These are phyloP conservation scores for Metrosideros polymorpha DNA, from an alignment of 441 rosid genomes.

Conservation along the genomic window DNA sequence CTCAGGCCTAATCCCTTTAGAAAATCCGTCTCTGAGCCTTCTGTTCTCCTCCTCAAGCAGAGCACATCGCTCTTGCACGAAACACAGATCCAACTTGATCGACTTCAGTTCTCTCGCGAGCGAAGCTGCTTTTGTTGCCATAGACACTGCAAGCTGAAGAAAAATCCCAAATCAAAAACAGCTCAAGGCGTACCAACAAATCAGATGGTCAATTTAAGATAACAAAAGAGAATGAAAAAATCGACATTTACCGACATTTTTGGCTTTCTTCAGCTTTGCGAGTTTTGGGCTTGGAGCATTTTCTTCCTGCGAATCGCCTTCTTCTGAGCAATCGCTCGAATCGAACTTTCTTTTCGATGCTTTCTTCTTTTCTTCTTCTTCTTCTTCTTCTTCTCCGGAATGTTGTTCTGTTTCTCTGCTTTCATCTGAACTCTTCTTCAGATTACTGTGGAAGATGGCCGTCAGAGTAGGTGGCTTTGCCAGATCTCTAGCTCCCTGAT, in stretches of 20 bases:
- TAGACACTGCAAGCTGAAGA: constrained; percentile 57
- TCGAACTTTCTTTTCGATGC: constrained; percentile 58
- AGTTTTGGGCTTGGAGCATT: constrained; percentile 25
- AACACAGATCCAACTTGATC: constrained; percentile 55
- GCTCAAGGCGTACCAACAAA: background rate
- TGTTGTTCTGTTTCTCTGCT: constrained; percentile 8
- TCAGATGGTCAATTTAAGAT: background rate
- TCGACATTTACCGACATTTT: constrained; percentile 34
- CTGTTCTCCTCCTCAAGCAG: constrained; percentile 82
- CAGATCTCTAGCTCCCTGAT: constrained; percentile 70
- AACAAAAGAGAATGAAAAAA: background rate
- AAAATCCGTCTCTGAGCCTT: constrained; percentile 70
- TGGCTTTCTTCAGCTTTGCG: constrained; percentile 49
- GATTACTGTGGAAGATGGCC: constrained; percentile 46
- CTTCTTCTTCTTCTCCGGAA: constrained; percentile 9
- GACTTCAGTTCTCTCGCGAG: constrained; percentile 72
- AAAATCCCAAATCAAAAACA: background rate
- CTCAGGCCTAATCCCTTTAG: constrained; percentile 60
- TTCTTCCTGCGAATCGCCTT: constrained; percentile 21
- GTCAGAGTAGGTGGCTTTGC: constrained; percentile 73
- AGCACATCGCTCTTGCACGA: constrained; percentile 63
- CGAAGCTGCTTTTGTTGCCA: constrained; percentile 74
- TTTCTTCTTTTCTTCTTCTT: constrained; percentile 17
- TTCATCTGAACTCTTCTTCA: constrained; percentile 7
- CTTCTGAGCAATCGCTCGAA: constrained; percentile 20